These are phyloP conservation scores for Chrysanthemum lavandulifolium DNA, from an alignment of 129 eudicot genomes.

Conservation along the genomic window DNA sequence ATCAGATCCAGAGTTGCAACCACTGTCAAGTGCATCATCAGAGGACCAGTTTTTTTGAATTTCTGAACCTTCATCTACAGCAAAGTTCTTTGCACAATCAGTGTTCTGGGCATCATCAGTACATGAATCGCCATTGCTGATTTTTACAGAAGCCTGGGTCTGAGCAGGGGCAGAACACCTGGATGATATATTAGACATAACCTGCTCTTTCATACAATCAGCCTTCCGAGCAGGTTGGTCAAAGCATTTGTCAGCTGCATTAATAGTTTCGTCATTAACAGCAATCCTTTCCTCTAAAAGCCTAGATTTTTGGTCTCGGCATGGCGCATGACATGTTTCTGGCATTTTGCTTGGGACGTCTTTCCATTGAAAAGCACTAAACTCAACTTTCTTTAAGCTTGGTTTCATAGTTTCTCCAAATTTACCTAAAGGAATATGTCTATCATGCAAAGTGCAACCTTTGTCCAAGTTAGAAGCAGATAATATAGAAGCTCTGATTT, in stretches of 20 bases:
- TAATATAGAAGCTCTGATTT: conserved; percentile 23
- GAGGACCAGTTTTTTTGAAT: conserved; percentile 47
- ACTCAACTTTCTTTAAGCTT: conserved; percentile 30
- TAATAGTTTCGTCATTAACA: conserved; percentile 30
- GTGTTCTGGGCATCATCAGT: conserved; percentile 46
- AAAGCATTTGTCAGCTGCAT: conserved; percentile 32
- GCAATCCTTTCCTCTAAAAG: conserved; percentile 22
- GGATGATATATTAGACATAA: conserved; percentile 58
- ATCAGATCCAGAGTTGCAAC: conserved; percentile 35
- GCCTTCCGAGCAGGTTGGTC: conserved; percentile 36
- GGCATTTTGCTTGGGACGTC: conserved; percentile 54
- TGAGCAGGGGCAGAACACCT: conserved; percentile 64
- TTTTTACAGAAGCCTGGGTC: conserved; percentile 49
- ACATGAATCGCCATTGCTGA: conserved; percentile 49
- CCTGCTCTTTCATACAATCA: conserved; percentile 49
- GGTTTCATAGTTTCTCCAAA: conserved; percentile 29
- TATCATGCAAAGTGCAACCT: conserved; percentile 28
- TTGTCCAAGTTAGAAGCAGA: conserved; percentile 29
- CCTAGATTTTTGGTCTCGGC: conserved; percentile 28
- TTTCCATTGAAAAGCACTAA: conserved; percentile 55
- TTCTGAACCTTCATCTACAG: conserved; percentile 53
- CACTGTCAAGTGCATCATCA: conserved; percentile 47
- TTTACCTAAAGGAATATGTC: conserved; percentile 20
- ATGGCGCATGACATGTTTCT: conserved; percentile 27
- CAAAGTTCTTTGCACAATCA: conserved; percentile 31